Percentiles rank a stretch among this genome's conserved stretches.
These are phyloP conservation scores for Picea sitchensis DNA, from an alignment of 75 land plant genomes.

Conservation along the genomic window DNA sequence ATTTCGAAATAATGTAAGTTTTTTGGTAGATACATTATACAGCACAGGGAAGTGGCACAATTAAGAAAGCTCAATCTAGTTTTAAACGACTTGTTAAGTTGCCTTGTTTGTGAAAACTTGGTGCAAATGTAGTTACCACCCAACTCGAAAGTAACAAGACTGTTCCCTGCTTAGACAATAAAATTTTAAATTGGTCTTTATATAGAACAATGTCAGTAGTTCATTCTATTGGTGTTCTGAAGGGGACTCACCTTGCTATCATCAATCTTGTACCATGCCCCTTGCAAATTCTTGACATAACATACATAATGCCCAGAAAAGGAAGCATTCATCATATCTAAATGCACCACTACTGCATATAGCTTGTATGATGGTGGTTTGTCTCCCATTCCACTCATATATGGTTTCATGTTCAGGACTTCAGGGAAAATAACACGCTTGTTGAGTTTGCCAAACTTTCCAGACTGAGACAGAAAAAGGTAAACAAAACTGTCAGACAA, in stretches of 20 bases:
- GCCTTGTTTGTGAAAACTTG: not conserved
- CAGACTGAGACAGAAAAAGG: conserved; percentile 49
- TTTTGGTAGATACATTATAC: no score
- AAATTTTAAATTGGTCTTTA: not conserved
- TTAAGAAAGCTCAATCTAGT: no score
- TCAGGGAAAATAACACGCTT: conserved; percentile 77
- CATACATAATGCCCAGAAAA: conserved; percentile 94
- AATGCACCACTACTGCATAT: conserved; percentile 86
- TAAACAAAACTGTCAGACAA: not conserved
- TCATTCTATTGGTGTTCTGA: not conserved
- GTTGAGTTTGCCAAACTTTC: conserved; percentile 91
- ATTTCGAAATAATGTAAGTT: not conserved
- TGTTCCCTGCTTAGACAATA: not conserved
- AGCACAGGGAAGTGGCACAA: no score
- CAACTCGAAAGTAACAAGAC: not conserved
- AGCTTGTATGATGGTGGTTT: conserved; percentile 68
- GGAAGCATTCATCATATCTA: conserved; percentile 80
- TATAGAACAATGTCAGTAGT: conserved; percentile 1
- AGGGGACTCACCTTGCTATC: conserved; percentile 67
- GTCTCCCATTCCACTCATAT: conserved; percentile 60
- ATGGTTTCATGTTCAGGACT: conserved; percentile 61
- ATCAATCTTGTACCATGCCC: conserved; percentile 79
- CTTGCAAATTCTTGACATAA: conserved; percentile 67
- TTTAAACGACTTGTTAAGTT: no score
- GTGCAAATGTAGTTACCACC: not conserved